phyloP scores from a whole-genome alignment of 2,329 filamentous ascomycete genomes.

The Fusarium falciforme region DNA sequence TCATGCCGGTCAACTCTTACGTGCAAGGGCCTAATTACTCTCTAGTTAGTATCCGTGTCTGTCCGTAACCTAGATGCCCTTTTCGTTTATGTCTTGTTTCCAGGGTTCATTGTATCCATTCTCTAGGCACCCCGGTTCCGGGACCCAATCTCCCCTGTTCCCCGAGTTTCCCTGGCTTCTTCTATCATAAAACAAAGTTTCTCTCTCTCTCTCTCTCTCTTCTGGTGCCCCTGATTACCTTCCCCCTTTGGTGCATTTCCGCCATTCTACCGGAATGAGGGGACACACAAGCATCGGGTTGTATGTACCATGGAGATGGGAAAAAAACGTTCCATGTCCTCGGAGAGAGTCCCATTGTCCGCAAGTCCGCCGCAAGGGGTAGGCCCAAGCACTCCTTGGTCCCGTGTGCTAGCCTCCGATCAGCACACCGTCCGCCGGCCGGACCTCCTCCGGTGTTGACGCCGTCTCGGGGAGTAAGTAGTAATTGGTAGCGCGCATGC shows the following conservation, averaged over 20 bases:
- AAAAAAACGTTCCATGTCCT: not conserved
- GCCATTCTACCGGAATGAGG: not conserved
- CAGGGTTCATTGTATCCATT: not conserved
- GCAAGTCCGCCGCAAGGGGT: not conserved
- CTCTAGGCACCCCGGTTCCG: constrained; percentile 16
- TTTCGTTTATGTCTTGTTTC: not conserved
- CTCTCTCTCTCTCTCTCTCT: constrained; percentile 2
- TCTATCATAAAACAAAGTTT: not conserved
- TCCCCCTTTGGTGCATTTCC: constrained; percentile 23
- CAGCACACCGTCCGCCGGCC: not conserved
- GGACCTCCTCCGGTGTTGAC: not conserved
- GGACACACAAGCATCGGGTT: not conserved
- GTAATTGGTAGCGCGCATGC: not conserved
- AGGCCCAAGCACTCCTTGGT: not conserved
- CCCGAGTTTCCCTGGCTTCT: constrained; percentile 4
- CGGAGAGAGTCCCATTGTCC: not conserved
- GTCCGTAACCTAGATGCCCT: not conserved
- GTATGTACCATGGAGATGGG: not conserved
- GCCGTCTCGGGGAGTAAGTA: not conserved
- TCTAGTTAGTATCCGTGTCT: not conserved
- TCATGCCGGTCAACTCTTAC: not conserved
- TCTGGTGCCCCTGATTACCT: constrained; percentile 23
- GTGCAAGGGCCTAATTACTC: not conserved
- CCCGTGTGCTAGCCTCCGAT: not conserved
- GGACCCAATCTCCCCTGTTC: constrained; percentile 29